Percentiles rank a stretch among this genome's conserved stretches.
phyloP scores from a whole-genome alignment of 148 eudicot species.

The Linanthus parryae region DNA sequence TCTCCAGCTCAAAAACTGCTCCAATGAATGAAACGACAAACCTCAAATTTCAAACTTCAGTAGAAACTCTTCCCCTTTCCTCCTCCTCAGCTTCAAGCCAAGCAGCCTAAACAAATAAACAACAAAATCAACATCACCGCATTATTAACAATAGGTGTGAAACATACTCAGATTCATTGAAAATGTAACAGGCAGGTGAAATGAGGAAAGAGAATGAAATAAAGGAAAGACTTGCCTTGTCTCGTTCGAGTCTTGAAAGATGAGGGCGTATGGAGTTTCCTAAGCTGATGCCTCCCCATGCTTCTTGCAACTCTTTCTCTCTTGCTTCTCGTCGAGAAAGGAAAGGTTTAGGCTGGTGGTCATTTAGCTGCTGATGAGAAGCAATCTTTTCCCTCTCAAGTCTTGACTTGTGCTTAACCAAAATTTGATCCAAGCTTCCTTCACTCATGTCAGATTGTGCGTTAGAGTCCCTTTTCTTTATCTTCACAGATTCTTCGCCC shows the following conservation, averaged over 20 bases:
- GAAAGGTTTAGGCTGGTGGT: slow-evolving; percentile 23
- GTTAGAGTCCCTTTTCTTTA: slow-evolving; percentile 28
- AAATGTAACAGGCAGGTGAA: neutral
- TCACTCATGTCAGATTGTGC: slow-evolving; percentile 21
- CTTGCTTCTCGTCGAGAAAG: slow-evolving; percentile 57
- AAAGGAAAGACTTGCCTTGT: slow-evolving; percentile 43
- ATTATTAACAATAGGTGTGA: neutral
- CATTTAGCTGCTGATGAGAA: slow-evolving; percentile 5
- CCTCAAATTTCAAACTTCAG: too few relatives aligned
- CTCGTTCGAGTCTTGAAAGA: slow-evolving; percentile 62
- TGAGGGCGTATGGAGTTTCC: slow-evolving; percentile 67
- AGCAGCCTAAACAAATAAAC: slow-evolving; percentile 46
- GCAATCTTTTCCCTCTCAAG: slow-evolving; percentile 41
- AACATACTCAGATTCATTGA: neutral
- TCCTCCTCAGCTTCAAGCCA: slow-evolving; percentile 91
- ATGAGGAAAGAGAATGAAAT: neutral
- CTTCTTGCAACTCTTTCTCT: slow-evolving; percentile 71
- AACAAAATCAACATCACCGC: neutral
- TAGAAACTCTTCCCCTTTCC: too few relatives aligned
- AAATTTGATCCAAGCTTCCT: slow-evolving; percentile 71
- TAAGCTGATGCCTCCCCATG: slow-evolving; percentile 83
- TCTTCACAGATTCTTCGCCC: slow-evolving; percentile 22
- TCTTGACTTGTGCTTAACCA: slow-evolving; percentile 58
- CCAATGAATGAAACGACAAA: too few relatives aligned
- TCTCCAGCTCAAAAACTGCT: too few relatives aligned